Evolutionary conservation across 2,329 filamentous ascomycete genomes (phyloP).

Genomic region (Diaporthe sp.): DNA sequence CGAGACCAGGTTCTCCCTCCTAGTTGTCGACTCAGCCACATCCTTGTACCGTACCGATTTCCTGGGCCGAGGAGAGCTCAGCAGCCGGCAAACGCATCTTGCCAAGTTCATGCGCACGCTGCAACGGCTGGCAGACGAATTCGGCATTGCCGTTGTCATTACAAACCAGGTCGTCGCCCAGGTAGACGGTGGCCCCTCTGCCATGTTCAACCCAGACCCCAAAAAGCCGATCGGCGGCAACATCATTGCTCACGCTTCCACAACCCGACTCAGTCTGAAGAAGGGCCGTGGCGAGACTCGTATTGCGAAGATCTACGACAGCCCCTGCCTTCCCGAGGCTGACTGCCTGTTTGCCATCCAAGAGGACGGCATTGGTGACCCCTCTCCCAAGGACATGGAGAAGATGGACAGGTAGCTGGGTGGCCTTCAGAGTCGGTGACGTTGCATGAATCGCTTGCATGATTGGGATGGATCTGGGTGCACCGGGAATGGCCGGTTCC

Average conservation of each 20-base stretch:
- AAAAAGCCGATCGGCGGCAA: slow-evolving; percentile 99
- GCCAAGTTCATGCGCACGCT: slow-evolving; percentile 91
- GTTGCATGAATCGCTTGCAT: slow-evolving; percentile 7
- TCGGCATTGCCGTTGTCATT: slow-evolving; percentile 98
- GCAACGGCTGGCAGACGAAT: slow-evolving; percentile 83
- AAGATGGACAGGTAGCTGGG: slow-evolving; percentile 65
- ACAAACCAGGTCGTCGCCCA: slow-evolving; percentile 99
- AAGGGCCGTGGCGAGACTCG: slow-evolving; percentile 96
- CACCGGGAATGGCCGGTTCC: neutral
- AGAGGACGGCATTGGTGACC: slow-evolving; percentile 96
- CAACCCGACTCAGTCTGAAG: slow-evolving; percentile 93
- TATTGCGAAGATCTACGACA: slow-evolving; percentile 99
- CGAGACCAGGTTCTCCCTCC: slow-evolving; percentile 95
- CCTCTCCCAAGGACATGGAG: slow-evolving; percentile 94
- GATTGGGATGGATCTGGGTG: neutral
- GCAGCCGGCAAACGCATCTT: slow-evolving; percentile 89
- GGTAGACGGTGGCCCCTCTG: slow-evolving; percentile 93
- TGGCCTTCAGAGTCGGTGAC: slow-evolving; percentile 42
- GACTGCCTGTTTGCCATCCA: slow-evolving; percentile 98
- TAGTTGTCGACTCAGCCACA: slow-evolving; percentile 96
- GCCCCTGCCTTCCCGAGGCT: slow-evolving; percentile 94
- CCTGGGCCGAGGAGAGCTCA: slow-evolving; percentile 94
- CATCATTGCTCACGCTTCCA: slow-evolving; percentile 98
- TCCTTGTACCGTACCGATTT: slow-evolving; percentile 97
- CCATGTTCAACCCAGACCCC: slow-evolving; percentile 98